Conservation (phyloP, 768 basidiomycete genomes). For the Boletus tomentosulus region DNA sequence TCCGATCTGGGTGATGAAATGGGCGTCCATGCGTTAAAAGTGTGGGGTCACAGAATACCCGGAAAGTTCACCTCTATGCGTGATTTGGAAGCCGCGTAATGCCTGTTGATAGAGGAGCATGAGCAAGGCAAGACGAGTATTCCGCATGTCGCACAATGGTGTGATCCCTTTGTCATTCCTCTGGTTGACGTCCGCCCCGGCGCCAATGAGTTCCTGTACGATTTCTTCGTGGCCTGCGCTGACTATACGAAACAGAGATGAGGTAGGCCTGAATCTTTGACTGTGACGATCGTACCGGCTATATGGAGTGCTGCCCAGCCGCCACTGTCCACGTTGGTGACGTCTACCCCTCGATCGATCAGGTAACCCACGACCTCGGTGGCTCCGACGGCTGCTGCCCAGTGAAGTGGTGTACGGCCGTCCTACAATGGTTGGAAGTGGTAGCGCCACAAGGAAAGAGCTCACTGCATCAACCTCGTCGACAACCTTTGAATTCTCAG, state of each 20-base stretch:
- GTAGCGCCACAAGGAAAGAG: neutral
- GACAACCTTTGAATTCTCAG: slow-evolving; percentile 57
- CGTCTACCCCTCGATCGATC: slow-evolving; percentile 65
- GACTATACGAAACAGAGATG: slow-evolving; percentile 39
- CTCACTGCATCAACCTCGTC: slow-evolving; percentile 62
- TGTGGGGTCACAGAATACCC: slow-evolving; percentile 18
- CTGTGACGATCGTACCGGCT: slow-evolving; percentile 45
- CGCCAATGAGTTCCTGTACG: slow-evolving; percentile 72
- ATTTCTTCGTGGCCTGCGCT: slow-evolving; percentile 78
- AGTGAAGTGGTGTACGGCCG: slow-evolving; percentile 77
- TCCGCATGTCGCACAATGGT: slow-evolving; percentile 55
- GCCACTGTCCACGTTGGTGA: slow-evolving; percentile 56
- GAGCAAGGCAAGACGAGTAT: neutral
- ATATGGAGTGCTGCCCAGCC: slow-evolving; percentile 83
- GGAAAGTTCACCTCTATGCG: slow-evolving; percentile 62
- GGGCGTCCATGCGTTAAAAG: slow-evolving; percentile 23
- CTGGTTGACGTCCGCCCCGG: slow-evolving; percentile 78
- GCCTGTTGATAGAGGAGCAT: slow-evolving; percentile 42
- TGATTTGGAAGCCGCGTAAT: slow-evolving; percentile 92
- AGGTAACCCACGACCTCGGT: slow-evolving; percentile 64
- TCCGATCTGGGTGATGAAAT: slow-evolving; percentile 62
- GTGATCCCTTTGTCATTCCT: slow-evolving; percentile 81
- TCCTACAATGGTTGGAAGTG: slow-evolving; percentile 43
- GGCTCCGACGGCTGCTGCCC: slow-evolving; percentile 75
- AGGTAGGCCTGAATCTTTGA: neutral